These are phyloP conservation scores for Viola pubescens DNA, from an alignment of 441 rosid genomes.

Conservation along the genomic window DNA sequence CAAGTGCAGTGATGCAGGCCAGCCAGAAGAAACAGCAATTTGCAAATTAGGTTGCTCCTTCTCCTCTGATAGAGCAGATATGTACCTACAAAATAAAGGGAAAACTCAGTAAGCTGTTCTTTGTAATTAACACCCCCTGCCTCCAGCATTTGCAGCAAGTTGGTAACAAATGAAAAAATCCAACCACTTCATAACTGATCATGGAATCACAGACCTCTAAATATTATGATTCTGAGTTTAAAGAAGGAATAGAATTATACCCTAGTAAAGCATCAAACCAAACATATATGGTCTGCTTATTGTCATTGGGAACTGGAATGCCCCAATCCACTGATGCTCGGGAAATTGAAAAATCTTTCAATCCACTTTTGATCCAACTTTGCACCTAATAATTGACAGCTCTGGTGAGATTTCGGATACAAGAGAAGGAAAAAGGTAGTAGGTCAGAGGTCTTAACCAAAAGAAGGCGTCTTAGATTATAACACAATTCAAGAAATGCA, in stretches of 20 bases:
- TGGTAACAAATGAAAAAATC: conserved; percentile 6
- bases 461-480: not conserved
- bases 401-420: conserved; percentile 10
- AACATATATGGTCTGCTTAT: conserved; percentile 85
- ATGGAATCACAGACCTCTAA: conserved; percentile 2
- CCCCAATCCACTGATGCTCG: conserved; percentile 97
- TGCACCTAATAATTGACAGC: conserved; percentile 56
- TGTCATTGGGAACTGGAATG: conserved; percentile 86
- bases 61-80: conserved; percentile 71
- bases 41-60: conserved; percentile 47
- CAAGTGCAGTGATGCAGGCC: conserved; percentile 96
- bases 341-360: conserved; percentile 87
- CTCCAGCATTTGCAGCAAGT: not conserved
- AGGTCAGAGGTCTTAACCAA: not conserved
- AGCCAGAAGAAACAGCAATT: conserved; percentile 64
- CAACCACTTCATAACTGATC: not conserved
- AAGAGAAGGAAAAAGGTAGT: not conserved
- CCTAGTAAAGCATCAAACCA: conserved; percentile 98
- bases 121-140: not conserved
- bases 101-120: not conserved
- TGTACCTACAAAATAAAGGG: conserved; percentile 43
- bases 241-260: conserved; percentile 31
- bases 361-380: conserved; percentile 80
- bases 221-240: not conserved
- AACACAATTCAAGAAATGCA: not conserved